These are phyloP conservation scores for Cryptosporidium parvum DNA, from an alignment of 169 alveolate genomes.

Conservation along the genomic window DNA sequence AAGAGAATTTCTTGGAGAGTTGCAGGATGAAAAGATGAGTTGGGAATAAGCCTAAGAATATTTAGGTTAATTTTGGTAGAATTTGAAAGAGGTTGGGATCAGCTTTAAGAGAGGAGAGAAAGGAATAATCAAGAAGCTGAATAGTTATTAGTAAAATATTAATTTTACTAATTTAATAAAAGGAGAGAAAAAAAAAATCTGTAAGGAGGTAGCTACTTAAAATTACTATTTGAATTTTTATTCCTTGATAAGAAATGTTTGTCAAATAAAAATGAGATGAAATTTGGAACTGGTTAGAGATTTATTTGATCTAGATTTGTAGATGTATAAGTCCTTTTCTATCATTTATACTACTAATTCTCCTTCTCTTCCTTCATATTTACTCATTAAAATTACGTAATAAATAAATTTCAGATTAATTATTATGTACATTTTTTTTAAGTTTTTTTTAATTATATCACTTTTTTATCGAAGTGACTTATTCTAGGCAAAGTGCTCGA, in stretches of 20 bases:
- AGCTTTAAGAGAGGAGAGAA: not conserved
- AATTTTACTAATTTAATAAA: not conserved
- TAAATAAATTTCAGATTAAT: no score
- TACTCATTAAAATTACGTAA: no score
- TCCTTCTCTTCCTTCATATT: no score
- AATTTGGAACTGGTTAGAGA: not conserved
- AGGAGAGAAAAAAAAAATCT: not conserved
- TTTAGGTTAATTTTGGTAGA: not conserved
- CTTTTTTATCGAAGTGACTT: not conserved
- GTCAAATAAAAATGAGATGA: not conserved
- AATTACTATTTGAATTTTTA: not conserved
- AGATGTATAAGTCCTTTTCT: no score
- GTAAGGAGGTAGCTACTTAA: not conserved
- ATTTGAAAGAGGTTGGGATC: not conserved
- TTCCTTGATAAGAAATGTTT: no score
- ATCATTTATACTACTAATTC: no score
- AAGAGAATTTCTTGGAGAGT: conserved; percentile 60
- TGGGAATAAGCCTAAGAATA: conserved; percentile 26
- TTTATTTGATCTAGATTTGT: not conserved
- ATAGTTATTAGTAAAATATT: no score
- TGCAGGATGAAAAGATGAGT: conserved; percentile 53
- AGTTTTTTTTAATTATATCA: not conserved
- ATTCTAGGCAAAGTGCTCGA: conserved; percentile 74
- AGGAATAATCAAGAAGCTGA: no score
- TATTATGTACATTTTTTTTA: not conserved